A percentile compares a stretch with the other conserved stretches of the same genome.
Evolutionary conservation across 768 basidiomycete species (phyloP).

Genomic region (Boletus edulis): DNA sequence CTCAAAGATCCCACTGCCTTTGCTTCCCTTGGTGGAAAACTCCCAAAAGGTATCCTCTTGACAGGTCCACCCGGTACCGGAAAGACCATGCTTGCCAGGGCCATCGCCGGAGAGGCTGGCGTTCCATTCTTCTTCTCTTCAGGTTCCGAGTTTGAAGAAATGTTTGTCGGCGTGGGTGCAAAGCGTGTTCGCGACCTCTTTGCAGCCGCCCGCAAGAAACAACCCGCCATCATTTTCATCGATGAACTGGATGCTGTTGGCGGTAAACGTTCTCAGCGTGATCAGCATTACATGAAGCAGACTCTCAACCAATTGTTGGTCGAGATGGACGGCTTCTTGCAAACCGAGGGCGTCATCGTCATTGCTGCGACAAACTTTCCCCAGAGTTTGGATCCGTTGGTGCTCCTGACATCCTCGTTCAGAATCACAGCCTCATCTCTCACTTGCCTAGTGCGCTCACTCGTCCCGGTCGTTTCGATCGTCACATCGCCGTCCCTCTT

Average conservation of each 20-base stretch:
- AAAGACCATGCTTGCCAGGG: constrained; percentile 80
- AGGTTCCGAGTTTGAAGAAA: constrained; percentile 97
- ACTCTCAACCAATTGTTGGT: constrained; percentile 95
- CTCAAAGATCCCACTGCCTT: constrained; percentile 91
- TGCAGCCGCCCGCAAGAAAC: constrained; percentile 87
- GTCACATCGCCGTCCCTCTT: constrained; percentile 86
- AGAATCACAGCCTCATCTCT: constrained; percentile 9
- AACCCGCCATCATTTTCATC: constrained; percentile 98
- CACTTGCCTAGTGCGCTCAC: constrained; percentile 70
- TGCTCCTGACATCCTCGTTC: constrained; percentile 13
- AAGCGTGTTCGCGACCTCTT: constrained; percentile 96
- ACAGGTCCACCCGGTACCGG: constrained; percentile 95
- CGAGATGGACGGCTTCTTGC: constrained; percentile 96
- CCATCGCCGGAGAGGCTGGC: constrained; percentile 96
- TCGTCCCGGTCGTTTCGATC: constrained; percentile 95
- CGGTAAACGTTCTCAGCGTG: constrained; percentile 78
- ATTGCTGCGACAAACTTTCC: constrained; percentile 99
- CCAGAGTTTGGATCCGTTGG: constrained; percentile 85
- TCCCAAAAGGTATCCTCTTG: constrained; percentile 90
- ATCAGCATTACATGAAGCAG: constrained; percentile 89
- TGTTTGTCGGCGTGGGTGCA: constrained; percentile 95
- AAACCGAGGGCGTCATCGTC: constrained; percentile 91
- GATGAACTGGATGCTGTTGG: constrained; percentile 96
- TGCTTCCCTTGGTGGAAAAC: constrained; percentile 86
- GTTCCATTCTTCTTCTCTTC: constrained; percentile 98